Evolutionary conservation across 768 basidiomycete genomes (phyloP).

Genomic region (Suillus hirtellus): DNA sequence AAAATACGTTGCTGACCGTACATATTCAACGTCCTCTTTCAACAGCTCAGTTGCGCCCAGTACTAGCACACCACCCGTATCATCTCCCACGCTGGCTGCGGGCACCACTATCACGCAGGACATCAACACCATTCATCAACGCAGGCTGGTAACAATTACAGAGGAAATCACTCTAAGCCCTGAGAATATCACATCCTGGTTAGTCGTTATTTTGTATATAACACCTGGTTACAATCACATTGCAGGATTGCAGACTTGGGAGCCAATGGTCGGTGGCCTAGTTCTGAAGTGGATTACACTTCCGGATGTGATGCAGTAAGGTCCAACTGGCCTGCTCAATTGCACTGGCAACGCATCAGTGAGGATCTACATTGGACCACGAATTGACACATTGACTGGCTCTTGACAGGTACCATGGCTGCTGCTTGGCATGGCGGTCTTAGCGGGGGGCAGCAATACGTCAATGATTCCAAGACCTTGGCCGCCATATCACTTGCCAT

Average conservation of each 20-base stretch:
- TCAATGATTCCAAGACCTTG: constrained; percentile 41
- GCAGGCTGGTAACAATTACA: constrained; percentile 45
- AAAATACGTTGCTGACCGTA: background rate
- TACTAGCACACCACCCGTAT: background rate
- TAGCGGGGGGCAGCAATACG: constrained; percentile 40
- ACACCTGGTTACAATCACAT: background rate
- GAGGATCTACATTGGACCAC: constrained; percentile 16
- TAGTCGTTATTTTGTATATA: constrained; percentile 9
- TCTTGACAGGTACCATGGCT: constrained; percentile 48
- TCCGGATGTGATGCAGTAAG: constrained; percentile 61
- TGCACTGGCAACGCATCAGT: constrained; percentile 59
- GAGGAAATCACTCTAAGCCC: constrained; percentile 35
- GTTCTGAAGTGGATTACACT: constrained; percentile 57
- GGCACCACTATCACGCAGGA: constrained; percentile 29
- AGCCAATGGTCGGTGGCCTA: constrained; percentile 53
- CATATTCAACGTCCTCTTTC: background rate
- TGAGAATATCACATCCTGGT: constrained; percentile 27
- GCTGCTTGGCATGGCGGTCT: constrained; percentile 59
- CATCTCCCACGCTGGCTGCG: constrained; percentile 7
- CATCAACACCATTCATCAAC: constrained; percentile 35
- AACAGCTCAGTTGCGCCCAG: constrained; percentile 3
- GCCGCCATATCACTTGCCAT: constrained; percentile 50
- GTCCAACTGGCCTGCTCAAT: constrained; percentile 71
- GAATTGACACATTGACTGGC: background rate
- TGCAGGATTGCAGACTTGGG: constrained; percentile 49